Base-by-base conservation (phyloP, 371 early-diverging fungal species). In the Rhizomucor miehei region DNA sequence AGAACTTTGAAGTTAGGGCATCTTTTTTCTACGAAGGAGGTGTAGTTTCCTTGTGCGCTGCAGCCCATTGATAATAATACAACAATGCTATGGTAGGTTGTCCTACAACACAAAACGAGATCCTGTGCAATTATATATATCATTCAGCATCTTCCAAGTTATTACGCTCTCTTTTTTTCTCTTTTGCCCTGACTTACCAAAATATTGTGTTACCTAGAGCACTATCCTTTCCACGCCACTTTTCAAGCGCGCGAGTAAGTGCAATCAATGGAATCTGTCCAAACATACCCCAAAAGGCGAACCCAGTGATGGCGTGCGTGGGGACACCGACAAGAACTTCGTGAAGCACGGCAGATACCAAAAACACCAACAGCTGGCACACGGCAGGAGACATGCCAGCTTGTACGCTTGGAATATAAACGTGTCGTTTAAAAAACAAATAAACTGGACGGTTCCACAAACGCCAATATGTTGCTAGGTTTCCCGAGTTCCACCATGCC, bases 381-480 rank as follows among this genome's bases (percentile, higher is more conserved):
- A 67, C 49, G 5, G 56, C 38, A 1, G 83, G 81, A 0, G 79
- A 71, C 3, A 77, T 54, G 14, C 86, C 86, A n/a, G 61, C 53
- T 35, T 68, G 71, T 10, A 77, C 78, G 34, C 66, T 60, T 19
- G 78, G 78, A 12, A 93, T 64, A 70, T 92, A 92, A 6, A 94
- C 81, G 64, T 95, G 95, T 1, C 95, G 84, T 67, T 95, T 95
- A 67, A 91, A 86, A 63, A 85, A 90, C 36, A 82, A 77, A 74
- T 93, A 88, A 16, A 95, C 91, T 0, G 94, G 95, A 52, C 84
- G 71, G 72, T 95, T 95, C 95, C 95, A 95, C 20, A 89, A 73
- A 29, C 91, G 78, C 94, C 94, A 94, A 72, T 95, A 95, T 37
- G 82, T 81, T 10, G 82, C 87, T 51, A 95, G 71, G 23, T 90